Evolutionary conservation across 306 rosid genomes (phyloP), one percentile per base, ranked within the genome.

Genomic region (Casuarina equisetifolia): DNA sequence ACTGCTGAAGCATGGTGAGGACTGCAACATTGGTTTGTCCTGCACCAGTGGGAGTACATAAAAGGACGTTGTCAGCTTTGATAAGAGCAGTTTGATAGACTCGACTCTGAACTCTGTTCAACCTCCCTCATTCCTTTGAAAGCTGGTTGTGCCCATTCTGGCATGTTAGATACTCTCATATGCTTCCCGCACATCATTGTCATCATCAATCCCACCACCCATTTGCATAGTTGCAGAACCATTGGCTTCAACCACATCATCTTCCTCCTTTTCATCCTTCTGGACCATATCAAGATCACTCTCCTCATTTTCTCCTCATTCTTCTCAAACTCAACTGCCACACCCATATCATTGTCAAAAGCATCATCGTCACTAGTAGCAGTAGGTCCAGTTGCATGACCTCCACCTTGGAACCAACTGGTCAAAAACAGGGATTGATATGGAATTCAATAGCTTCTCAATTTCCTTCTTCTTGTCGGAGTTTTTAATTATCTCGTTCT

Each of bases 21-120:
- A 25, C 32, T 89, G 75, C 99, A 52, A 95, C 99, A 54, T 95
- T 95, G 16, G 99, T 95, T 85, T 95, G 92, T 55, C 99, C 99
- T 69, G 99, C 99, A 36, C 99, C 97, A 68, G 99, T 95, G 57
- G 99, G 99, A 32, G 99, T 97, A 79, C 99, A 95, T 2, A 95
- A 84, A 49, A 95, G 90, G 67, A 95, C 74, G 81, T 92, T 89
- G 76, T 92, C 96, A 0, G 89, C 90, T 49, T 81, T 81, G 49
- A 88, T 87, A 54, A 95, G 97, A 0, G 98, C 97, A 78, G 97
- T 87, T 81, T 89, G 91, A 57, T 92, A 95, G 35, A 95, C 97
- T 82, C 78, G 46, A 93, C 80, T 82, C 97, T 25, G 32, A 25
- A 25, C 32, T 25, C 32, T 25, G 32, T 25, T 25, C 0, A 25